These are phyloP conservation scores for Saturnispora besseyi DNA, from an alignment of 805 yeast genomes.

Conservation along the genomic window DNA sequence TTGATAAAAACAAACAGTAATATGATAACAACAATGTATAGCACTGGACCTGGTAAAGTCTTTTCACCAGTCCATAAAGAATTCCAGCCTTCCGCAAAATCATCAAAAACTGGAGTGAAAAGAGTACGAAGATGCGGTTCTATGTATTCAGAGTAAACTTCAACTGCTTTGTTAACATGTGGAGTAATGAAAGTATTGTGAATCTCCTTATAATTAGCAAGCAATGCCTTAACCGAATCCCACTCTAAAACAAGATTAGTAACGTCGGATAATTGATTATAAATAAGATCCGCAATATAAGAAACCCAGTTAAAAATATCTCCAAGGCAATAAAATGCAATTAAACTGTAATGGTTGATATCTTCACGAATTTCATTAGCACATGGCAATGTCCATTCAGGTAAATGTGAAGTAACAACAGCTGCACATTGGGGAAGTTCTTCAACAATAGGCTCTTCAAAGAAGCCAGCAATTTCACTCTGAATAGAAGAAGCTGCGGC, in stretches of 20 bases:
- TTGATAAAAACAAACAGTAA: constrained; percentile 9
- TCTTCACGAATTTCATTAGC: background rate
- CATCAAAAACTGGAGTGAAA: constrained; percentile 1
- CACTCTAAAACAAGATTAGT: constrained; percentile 8
- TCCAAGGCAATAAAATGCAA: background rate
- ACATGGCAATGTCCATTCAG: background rate
- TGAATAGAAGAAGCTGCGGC: background rate
- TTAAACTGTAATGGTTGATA: background rate
- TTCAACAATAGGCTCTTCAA: constrained; percentile 2
- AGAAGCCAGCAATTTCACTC: constrained; percentile 1
- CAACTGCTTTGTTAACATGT: background rate
- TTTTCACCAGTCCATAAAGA: background rate
- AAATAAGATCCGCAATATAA: constrained; percentile 1
- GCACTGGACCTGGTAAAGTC: constrained; percentile 4
- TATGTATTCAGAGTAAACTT: background rate
- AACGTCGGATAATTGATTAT: constrained; percentile 8
- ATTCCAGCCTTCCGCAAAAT: background rate
- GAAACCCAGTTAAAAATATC: background rate
- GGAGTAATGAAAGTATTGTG: background rate
- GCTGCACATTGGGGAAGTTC: background rate
- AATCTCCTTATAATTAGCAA: background rate
- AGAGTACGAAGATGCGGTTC: background rate
- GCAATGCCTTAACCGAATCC: constrained; percentile 3
- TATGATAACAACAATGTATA: constrained; percentile 1
- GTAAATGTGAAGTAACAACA: background rate